A percentile compares a stretch with the other conserved stretches of the same genome.
Evolutionary conservation across 2,329 filamentous ascomycete species (phyloP).

Genomic region (Aotearoamyces nothofagi): DNA sequence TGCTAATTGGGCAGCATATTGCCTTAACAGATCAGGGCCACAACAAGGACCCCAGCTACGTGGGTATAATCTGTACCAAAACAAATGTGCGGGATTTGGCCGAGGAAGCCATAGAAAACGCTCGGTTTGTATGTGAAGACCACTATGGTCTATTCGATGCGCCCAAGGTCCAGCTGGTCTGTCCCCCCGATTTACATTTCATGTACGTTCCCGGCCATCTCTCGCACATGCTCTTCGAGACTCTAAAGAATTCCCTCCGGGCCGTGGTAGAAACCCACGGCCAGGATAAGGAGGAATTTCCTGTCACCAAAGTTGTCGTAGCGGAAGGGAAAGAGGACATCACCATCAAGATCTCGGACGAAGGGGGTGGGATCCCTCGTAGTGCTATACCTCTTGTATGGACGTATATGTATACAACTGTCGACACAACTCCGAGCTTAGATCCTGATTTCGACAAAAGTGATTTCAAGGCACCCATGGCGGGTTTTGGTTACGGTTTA

Average conservation of each 20-base stretch:
- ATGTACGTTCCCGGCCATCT: conserved; percentile 99
- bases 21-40: conserved; percentile 88
- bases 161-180: conserved; percentile 91
- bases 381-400: conserved; percentile 94
- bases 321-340: conserved; percentile 98
- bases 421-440: conserved; percentile 85
- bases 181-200: conserved; percentile 86
- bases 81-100: conserved; percentile 92
- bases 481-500: conserved; percentile 93
- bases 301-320: conserved; percentile 92
- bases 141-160: conserved; percentile 96
- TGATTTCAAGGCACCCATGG: conserved; percentile 99
- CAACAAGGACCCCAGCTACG: conserved; percentile 80
- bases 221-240: conserved; percentile 99
- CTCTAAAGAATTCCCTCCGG: conserved; percentile 92
- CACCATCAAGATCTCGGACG: conserved; percentile 95
- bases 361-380: conserved; percentile 88
- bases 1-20: conserved; percentile 98
- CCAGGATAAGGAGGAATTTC: conserved; percentile 89
- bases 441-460: conserved; percentile 98
- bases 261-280: conserved; percentile 94
- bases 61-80: conserved; percentile 97
- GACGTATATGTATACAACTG: conserved; percentile 99
- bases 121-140: conserved; percentile 96
- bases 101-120: conserved; percentile 95